Evolutionary conservation across 2,329 filamentous ascomycete species (phyloP), one percentile per base, ranked within the genome.

Genomic region (Aurifilum marmelostoma): DNA sequence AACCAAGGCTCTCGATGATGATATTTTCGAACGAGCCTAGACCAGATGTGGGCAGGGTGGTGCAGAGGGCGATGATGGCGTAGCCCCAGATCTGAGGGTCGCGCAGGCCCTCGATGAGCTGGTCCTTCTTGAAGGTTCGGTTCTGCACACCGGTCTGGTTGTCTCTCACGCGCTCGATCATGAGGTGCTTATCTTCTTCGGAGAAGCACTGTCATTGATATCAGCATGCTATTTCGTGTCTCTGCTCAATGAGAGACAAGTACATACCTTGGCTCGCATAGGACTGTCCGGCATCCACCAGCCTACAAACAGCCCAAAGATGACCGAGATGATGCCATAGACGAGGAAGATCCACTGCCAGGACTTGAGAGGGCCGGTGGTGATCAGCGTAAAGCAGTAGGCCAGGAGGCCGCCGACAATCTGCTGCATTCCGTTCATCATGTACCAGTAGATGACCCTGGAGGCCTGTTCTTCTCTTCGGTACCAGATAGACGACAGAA

Each of bases 341-440:
- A 83, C 79, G 47, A 92, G 80, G 80, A 92, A 92, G 2, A 92
- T 84, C 72, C 87, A 88, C 75, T 92, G 89, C 89, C 90, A 92
- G 21, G 87, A 88, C 74, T 84, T 84, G 68, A 91, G 81, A 0
- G 83, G 80, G 3, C 86, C 84, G 5, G 74, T 79, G 21, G 79
- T 80, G 75, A 89, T 87, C 3, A 87, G 80, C 2, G 83, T 81
- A 73, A 85, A 84, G 71, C 89, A 89, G 76, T 91, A 92, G 0
- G 90, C 90, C 0, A 92, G 81, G 0, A 92, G 83, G 7, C 91
- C 91, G 41, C 90, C 90, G 9, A 92, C 88, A 64, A 92, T 89
- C 75, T 92, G 90, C 75, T 92, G 90, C 0, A 83, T 84, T 1
- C 91, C 90, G 75, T 92, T 93, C 89, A 92, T 92, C 87, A 91